A percentile compares a stretch with the other conserved stretches of the same genome.
Evolutionary conservation across 2,329 filamentous ascomycete species (phyloP).

Genomic region (Colletotrichum tropicicola): DNA sequence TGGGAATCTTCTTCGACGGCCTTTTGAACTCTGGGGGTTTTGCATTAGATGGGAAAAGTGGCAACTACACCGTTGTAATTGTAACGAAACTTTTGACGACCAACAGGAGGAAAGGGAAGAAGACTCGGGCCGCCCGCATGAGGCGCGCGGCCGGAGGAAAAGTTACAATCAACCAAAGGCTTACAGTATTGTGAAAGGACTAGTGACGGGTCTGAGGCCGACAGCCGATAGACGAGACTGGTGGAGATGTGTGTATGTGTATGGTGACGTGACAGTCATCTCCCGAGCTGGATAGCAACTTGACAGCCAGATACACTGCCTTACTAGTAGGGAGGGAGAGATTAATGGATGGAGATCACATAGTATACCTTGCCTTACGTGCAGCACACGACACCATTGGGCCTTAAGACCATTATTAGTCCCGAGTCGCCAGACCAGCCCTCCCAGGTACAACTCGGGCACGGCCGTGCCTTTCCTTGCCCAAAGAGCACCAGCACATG

Average conservation of each 20-base stretch:
- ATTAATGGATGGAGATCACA: not conserved
- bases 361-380: not conserved
- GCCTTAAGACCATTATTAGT: too few relatives aligned
- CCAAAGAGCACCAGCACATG: too few relatives aligned
- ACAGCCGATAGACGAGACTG: not conserved
- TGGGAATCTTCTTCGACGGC: slow-evolving; percentile 8
- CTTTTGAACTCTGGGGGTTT: slow-evolving; percentile 11
- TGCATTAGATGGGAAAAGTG: slow-evolving; percentile 30
- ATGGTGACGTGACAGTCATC: too few relatives aligned
- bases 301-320: too few relatives aligned
- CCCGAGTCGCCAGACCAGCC: too few relatives aligned
- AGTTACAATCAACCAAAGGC: not conserved
- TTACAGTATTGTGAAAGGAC: not conserved
- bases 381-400: not conserved
- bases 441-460: too few relatives aligned
- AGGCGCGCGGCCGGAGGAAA: slow-evolving; percentile 5
- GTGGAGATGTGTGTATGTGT: too few relatives aligned
- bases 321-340: too few relatives aligned
- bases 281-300: too few relatives aligned
- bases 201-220: not conserved
- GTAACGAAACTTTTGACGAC: slow-evolving; percentile 31
- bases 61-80: slow-evolving; percentile 32
- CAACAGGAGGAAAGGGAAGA: not conserved
- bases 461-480: too few relatives aligned
- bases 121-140: not conserved